phyloP scores from a whole-genome alignment of 2,329 filamentous ascomycete genomes.

The Colletotrichum orbiculare region DNA sequence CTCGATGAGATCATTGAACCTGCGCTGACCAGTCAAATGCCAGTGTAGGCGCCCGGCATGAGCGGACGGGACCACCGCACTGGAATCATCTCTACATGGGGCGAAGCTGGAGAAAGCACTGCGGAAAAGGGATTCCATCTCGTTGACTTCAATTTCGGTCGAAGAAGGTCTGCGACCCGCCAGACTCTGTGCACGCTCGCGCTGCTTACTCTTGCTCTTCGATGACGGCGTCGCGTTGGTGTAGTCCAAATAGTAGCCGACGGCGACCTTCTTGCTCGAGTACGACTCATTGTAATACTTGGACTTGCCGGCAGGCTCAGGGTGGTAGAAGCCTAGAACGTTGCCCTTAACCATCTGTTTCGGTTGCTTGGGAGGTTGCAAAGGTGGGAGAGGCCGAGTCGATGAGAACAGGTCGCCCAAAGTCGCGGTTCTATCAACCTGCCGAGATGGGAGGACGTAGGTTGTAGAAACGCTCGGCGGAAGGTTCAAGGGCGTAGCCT shows the following conservation, averaged over 20 bases:
- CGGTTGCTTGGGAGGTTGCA: slow-evolving; percentile 78
- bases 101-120: slow-evolving; percentile 85
- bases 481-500: slow-evolving; percentile 50
- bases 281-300: slow-evolving; percentile 69
- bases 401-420: slow-evolving; percentile 81
- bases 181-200: slow-evolving; percentile 77
- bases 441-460: slow-evolving; percentile 62
- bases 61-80: slow-evolving; percentile 75
- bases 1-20: slow-evolving; percentile 73
- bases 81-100: slow-evolving; percentile 78
- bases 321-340: slow-evolving; percentile 63
- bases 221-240: slow-evolving; percentile 69
- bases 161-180: slow-evolving; percentile 68
- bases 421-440: slow-evolving; percentile 66
- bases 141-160: slow-evolving; percentile 68
- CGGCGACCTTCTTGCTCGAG: slow-evolving; percentile 72
- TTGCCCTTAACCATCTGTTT: slow-evolving; percentile 76
- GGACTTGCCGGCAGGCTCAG: slow-evolving; percentile 66
- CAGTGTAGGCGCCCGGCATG: slow-evolving; percentile 80
- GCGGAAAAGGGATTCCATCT: slow-evolving; percentile 80
- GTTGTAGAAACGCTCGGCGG: slow-evolving; percentile 81
- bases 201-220: slow-evolving; percentile 70
- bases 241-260: slow-evolving; percentile 78
- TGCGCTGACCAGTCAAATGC: slow-evolving; percentile 75
- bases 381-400: slow-evolving; percentile 70